Percentiles rank a stretch among this genome's conserved stretches.
phyloP scores from a whole-genome alignment of 768 basidiomycete genomes.

The Butyriboletus loyo region DNA sequence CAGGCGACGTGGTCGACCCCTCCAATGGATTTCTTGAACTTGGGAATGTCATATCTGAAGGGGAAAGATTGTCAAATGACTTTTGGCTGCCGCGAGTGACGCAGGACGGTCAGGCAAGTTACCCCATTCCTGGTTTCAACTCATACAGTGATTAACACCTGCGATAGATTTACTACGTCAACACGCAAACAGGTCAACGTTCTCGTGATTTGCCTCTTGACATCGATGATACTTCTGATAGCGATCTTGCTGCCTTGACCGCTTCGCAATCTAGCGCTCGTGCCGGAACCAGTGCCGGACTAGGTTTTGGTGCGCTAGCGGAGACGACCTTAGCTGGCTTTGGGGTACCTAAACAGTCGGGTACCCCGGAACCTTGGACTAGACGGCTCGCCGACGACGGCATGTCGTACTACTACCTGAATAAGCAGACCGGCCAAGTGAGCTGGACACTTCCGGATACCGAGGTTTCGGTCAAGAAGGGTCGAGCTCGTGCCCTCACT shows the following conservation, averaged over 20 bases:
- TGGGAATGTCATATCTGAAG: constrained; percentile 25
- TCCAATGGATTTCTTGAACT: constrained; percentile 40
- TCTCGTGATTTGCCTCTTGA: constrained; percentile 83
- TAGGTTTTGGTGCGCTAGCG: constrained; percentile 40
- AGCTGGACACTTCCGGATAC: constrained; percentile 67
- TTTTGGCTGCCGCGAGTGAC: constrained; percentile 92
- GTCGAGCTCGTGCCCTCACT: constrained; percentile 34
- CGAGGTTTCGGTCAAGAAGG: constrained; percentile 24
- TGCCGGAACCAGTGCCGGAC: constrained; percentile 50
- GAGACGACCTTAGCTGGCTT: constrained; percentile 50
- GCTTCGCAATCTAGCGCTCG: constrained; percentile 54
- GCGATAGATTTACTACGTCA: constrained; percentile 90
- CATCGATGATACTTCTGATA: constrained; percentile 61
- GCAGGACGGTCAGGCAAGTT: constrained; percentile 73
- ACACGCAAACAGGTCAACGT: constrained; percentile 80
- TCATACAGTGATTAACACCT: not conserved
- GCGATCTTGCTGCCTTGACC: constrained; percentile 57
- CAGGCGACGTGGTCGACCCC: constrained; percentile 21
- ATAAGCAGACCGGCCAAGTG: constrained; percentile 63
- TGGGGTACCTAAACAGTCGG: constrained; percentile 54
- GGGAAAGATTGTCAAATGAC: constrained; percentile 52
- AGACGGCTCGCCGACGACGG: constrained; percentile 80
- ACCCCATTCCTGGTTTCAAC: not conserved
- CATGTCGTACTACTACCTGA: constrained; percentile 74
- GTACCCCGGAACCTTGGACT: constrained; percentile 81